These are phyloP conservation scores for Geranium brycei DNA, from an alignment of 345 rosid genomes.

Conservation along the genomic window DNA sequence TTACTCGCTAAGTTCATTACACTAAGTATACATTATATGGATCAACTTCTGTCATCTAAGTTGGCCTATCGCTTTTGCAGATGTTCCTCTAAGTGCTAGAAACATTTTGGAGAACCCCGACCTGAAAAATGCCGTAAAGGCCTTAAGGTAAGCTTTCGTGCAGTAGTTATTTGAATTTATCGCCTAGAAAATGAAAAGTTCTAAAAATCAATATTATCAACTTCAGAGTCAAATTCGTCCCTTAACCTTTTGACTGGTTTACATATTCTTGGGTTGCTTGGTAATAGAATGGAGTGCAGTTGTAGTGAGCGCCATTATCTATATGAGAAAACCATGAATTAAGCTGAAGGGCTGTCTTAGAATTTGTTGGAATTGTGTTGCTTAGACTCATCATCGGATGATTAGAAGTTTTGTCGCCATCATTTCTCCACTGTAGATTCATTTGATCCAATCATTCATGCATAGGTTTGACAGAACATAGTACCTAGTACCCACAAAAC, in stretches of 20 bases:
- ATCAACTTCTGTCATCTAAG: no score
- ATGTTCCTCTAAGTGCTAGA: constrained; percentile 68
- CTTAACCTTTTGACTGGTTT: not conserved
- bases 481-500: not conserved
- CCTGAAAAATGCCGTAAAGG: constrained; percentile 71
- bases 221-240: not conserved
- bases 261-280: not conserved
- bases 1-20: not conserved
- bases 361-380: not conserved
- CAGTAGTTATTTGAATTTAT: no score
- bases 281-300: not conserved
- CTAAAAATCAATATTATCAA: no score
- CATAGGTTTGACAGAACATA: not conserved
- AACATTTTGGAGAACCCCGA: constrained; percentile 80
- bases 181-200: not conserved
- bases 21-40: no score
- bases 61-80: constrained; percentile 22
- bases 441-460: not conserved
- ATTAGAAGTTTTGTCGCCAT: not conserved
- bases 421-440: not conserved
- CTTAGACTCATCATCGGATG: not conserved
- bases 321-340: not conserved
- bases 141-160: constrained; percentile 42
- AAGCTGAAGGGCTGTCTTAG: not conserved
- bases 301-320: not conserved